phyloP scores from a whole-genome alignment of 176 grass and related monocot genomes.

The Poa pratensis region DNA sequence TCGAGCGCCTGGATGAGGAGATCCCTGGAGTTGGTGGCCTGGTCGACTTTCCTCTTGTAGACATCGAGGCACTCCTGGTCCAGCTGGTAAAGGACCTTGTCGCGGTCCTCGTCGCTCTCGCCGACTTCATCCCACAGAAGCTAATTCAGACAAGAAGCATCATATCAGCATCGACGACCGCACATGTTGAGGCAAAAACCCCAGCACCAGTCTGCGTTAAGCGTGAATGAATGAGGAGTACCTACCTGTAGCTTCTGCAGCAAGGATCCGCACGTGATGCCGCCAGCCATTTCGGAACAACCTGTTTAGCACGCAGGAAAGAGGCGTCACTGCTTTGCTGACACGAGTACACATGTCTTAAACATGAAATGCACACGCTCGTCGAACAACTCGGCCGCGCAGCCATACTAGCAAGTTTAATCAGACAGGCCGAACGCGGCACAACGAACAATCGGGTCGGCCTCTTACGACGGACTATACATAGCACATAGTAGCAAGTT shows the following conservation, averaged over 20 bases:
- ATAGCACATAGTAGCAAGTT: too few relatives aligned
- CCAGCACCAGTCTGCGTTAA: neutral
- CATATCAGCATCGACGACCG: neutral
- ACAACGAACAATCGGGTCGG: too few relatives aligned
- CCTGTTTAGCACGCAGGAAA: slow-evolving; percentile 17
- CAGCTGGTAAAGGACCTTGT: slow-evolving; percentile 88
- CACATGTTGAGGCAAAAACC: neutral
- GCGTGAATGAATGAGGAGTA: neutral
- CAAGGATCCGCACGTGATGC: slow-evolving; percentile 82
- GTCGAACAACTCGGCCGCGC: too few relatives aligned
- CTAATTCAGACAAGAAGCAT: slow-evolving; percentile 31
- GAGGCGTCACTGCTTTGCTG: too few relatives aligned
- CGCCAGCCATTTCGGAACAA: slow-evolving; percentile 63
- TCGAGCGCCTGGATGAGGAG: slow-evolving; percentile 87
- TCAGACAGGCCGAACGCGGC: too few relatives aligned
- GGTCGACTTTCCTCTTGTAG: slow-evolving; percentile 98
- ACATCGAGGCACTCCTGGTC: slow-evolving; percentile 99
- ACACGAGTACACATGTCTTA: too few relatives aligned
- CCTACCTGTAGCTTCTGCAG: slow-evolving; percentile 90
- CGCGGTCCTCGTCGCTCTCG: slow-evolving; percentile 93
- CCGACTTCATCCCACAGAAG: slow-evolving; percentile 97
- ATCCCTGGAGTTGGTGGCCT: slow-evolving; percentile 85
- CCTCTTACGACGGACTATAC: too few relatives aligned
- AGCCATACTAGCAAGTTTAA: too few relatives aligned
- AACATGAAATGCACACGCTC: too few relatives aligned